Conservation (phyloP, 208 protist genomes). For the Trypanosomatidae sp. region DNA sequence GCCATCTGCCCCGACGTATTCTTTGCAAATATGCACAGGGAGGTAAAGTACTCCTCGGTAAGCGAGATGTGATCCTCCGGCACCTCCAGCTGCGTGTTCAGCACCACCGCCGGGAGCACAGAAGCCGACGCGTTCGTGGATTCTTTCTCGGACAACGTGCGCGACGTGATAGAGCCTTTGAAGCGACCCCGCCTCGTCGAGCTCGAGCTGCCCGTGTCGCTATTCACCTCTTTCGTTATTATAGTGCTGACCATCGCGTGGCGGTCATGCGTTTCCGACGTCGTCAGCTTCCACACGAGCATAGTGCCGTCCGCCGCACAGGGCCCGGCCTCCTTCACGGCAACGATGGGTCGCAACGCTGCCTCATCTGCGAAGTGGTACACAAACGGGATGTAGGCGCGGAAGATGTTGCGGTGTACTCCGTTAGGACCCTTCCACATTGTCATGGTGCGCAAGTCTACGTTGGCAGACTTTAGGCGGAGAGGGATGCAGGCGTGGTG, state of each 20-base stretch:
- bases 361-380: conserved; percentile 80
- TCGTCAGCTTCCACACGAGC: conserved; percentile 14
- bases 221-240: conserved; percentile 1
- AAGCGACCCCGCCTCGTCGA: conserved; percentile 7
- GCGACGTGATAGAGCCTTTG: not conserved
- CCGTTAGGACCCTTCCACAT: conserved; percentile 41
- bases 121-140: not conserved
- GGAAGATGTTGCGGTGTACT: conserved; percentile 63
- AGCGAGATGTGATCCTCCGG: conserved; percentile 46
- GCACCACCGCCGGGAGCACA: conserved; percentile 12
- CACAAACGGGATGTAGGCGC: conserved; percentile 76
- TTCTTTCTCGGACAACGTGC: not conserved
- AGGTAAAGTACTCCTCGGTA: conserved; percentile 71
- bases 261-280: not conserved
- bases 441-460: conserved; percentile 77
- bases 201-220: not conserved
- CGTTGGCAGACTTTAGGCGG: conserved; percentile 48
- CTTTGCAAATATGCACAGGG: conserved; percentile 63
- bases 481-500: conserved; percentile 39
- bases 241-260: not conserved
- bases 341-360: conserved; percentile 41
- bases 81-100: conserved; percentile 49
- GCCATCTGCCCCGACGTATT: conserved; percentile 73
- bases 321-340: conserved; percentile 57
- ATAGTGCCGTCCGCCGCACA: conserved; percentile 30